Evolutionary conservation across 2,329 filamentous ascomycete species (phyloP), one percentile per base, ranked within the genome.

Genomic region (Beauveria asiatica): DNA sequence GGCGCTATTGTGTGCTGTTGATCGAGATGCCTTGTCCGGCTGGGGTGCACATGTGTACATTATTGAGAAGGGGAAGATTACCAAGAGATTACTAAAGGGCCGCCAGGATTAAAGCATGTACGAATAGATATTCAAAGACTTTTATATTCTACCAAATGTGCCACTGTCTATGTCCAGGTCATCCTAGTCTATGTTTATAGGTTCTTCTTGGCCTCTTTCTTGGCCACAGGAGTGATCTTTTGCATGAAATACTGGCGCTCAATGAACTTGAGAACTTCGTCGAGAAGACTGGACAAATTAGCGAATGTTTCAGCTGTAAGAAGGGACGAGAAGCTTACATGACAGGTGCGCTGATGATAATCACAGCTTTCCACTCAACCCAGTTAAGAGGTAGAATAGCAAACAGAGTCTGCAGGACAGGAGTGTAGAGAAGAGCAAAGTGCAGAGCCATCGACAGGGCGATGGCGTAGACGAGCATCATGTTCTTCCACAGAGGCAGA

Each of bases 61-160:
- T 72, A 96, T 99, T 75, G 94, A 97, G 82, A 99, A 99, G 84
- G 92, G 96, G 80, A 97, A 97, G 89, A 90, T 99, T 65, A 97
- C 94, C 71, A 97, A 97, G 88, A 84, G 94, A 75, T 85, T 99
- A 86, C 81, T 99, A 75, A 97, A 97, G 86, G 92, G 92, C 73
- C 86, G 92, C 80, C 93, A 97, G 80, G 93, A 97, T 75, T 92
- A 90, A 65, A 67, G 23, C 51, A 49, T 51, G 56, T 57, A 50
- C 55, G 59, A 58, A 62, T 59, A 61, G 59, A 63, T 59, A 59
- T 52, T 57, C 52, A 61, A 57, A 57, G 39, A 61, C 56, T 59
- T 58, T 59, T 65, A 59, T 65, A 62, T 62, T 60, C 62, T 66
- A 59, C 59, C 54, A 56, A 59, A 9, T 64, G 58, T 60, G 39